Conservation (phyloP, 257 asterid species). For the Rauvolfia tetraphylla region DNA sequence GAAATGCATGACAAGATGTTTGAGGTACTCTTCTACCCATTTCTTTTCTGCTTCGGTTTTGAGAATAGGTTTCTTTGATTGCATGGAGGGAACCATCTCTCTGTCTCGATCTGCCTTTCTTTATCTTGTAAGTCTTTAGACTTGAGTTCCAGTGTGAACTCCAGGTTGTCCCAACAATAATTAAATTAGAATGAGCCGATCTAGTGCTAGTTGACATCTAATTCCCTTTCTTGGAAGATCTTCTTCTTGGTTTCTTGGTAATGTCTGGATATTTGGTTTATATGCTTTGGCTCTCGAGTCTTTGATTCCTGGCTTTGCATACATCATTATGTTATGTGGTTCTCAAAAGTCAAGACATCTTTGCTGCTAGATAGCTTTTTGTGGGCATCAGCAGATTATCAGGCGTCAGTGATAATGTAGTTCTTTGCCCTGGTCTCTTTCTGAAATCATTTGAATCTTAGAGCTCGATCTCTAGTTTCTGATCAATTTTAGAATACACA, state of each 20-base stretch:
- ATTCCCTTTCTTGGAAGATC: background rate
- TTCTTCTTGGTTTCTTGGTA: background rate
- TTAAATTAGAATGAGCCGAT: background rate
- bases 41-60: slow-evolving; percentile 11
- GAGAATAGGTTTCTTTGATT: background rate
- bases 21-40: slow-evolving; percentile 49
- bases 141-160: background rate
- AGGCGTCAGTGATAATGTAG: background rate
- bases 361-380: background rate
- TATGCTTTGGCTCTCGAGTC: background rate
- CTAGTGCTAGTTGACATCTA: background rate
- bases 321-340: background rate
- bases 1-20: slow-evolving; percentile 86
- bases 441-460: background rate
- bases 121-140: background rate
- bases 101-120: background rate
- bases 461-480: background rate
- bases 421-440: background rate
- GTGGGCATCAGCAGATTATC: background rate
- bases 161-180: background rate
- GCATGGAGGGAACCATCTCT: slow-evolving; percentile 1
- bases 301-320: background rate
- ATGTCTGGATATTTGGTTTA: background rate
- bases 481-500: background rate
- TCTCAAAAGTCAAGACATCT: background rate